Evolutionary conservation across 2,329 filamentous ascomycete species (phyloP).

Genomic region (Colletotrichum somersetense): DNA sequence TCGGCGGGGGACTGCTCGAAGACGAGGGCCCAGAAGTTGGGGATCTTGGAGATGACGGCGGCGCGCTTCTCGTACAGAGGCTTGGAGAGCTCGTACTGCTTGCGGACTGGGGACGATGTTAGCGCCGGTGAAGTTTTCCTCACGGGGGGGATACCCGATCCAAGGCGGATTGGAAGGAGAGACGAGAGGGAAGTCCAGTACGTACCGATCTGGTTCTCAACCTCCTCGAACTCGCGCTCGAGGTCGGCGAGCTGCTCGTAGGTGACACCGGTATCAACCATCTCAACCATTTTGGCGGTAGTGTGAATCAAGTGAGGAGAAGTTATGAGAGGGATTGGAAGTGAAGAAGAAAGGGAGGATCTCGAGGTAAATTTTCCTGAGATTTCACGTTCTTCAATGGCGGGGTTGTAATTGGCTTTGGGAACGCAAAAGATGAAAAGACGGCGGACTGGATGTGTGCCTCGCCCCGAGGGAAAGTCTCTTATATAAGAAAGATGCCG

Average conservation of each 20-base stretch:
- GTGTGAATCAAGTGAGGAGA: background rate
- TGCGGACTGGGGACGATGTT: slow-evolving; percentile 69
- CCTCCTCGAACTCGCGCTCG: slow-evolving; percentile 86
- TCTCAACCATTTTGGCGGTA: slow-evolving; percentile 45
- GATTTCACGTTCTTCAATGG: slow-evolving; percentile 17
- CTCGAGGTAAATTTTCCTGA: slow-evolving; percentile 3
- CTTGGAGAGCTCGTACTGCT: slow-evolving; percentile 75
- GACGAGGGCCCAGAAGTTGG: slow-evolving; percentile 95
- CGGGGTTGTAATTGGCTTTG: slow-evolving; percentile 24
- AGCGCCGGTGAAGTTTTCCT: background rate
- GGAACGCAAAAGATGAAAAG: slow-evolving; percentile 43
- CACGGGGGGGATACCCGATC: background rate
- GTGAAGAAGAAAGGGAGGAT: background rate
- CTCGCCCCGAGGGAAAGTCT: slow-evolving; percentile 6
- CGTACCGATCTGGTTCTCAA: slow-evolving; percentile 86
- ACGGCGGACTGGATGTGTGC: slow-evolving; percentile 41
- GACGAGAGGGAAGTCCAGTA: background rate
- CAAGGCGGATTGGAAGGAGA: background rate
- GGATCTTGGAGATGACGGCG: slow-evolving; percentile 77
- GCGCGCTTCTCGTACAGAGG: slow-evolving; percentile 83
- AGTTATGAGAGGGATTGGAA: background rate
- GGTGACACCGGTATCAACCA: slow-evolving; percentile 62
- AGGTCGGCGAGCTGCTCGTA: slow-evolving; percentile 85
- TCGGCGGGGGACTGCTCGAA: slow-evolving; percentile 88
- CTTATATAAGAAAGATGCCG: slow-evolving; percentile 21